Evolutionary conservation across 108 stramenopile genomes (phyloP), one percentile per base, ranked within the genome.

Genomic region (Conticribra weissflogii): DNA sequence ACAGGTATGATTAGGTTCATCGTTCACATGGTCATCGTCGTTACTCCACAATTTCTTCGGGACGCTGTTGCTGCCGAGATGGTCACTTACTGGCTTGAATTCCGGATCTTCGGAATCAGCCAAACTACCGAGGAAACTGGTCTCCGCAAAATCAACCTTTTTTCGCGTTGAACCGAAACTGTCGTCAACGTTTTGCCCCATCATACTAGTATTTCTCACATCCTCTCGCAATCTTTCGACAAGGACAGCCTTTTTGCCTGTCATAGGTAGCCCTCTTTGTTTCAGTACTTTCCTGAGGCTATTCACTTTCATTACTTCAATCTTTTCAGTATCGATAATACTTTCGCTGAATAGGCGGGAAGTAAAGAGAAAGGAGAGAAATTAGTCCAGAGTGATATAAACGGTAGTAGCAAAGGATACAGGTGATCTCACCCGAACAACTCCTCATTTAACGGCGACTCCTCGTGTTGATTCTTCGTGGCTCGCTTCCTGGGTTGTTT

Each of bases 211-310:
- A 2, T 36, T 45, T 16, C 32, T 33, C 18, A 59, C 21, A 17
- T 60, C 44, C 18, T 66, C 77, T 28, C 36, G 51, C 9, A 82
- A 32, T 34, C 81, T 72, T 23, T 54, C 53, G 25, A 59, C 32
- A 3, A 82, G 59, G 23, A 78, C 81, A 16, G 63, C 61, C 72
- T 82, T 82, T 58, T 77, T 78, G 1, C 81, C 81, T 34, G 74
- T 59, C 18, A 63, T 44, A 0, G 72, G 34, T 19, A 82, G 22
- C 30, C 66, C 77, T 14, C 56, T 54, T 56, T 72, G 57, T 53
- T 63, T 78, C 31, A 71, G 67, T 0, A 64, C 71, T 50, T 65
- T 54, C 49, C 59, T 78, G 1, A 82, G 53, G 25, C 41, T 57
- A 31, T 46, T 32, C 14, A 82, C 72, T 25, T 54, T 82, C 66